These are phyloP conservation scores for Harringtonia aguacate DNA, from an alignment of 2,329 filamentous ascomycete genomes.

Conservation along the genomic window DNA sequence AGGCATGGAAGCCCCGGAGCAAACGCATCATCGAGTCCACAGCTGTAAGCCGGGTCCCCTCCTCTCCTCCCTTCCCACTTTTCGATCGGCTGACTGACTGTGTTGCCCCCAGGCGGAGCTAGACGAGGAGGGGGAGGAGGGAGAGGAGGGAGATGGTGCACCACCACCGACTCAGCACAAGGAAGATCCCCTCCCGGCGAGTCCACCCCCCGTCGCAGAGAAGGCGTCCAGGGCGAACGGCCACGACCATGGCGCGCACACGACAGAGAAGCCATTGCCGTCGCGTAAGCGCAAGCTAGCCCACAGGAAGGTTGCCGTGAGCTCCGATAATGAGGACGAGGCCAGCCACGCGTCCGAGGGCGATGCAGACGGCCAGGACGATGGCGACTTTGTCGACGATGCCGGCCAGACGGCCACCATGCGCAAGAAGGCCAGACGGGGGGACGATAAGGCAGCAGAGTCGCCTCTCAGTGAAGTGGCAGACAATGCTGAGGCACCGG, in stretches of 20 bases:
- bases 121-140: too few species aligned
- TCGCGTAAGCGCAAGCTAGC: not conserved
- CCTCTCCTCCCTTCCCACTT: not conserved
- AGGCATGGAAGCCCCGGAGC: slow-evolving; percentile 47
- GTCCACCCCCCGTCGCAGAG: too few species aligned
- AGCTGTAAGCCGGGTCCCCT: slow-evolving; percentile 32
- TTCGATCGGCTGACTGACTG: not conserved
- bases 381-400: too few species aligned
- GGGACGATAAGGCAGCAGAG: slow-evolving; percentile 2
- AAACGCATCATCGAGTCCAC: slow-evolving; percentile 44
- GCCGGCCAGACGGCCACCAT: not conserved
- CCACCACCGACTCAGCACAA: too few species aligned
- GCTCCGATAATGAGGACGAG: not conserved
- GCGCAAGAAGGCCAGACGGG: slow-evolving; percentile 5
- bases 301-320: slow-evolving; percentile 3
- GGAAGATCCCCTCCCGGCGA: too few species aligned
- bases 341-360: not conserved
- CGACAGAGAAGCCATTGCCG: not conserved
- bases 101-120: slow-evolving; percentile 5
- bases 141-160: too few species aligned
- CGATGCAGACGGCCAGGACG: slow-evolving; percentile 3
- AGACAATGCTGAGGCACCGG: not conserved
- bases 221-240: slow-evolving; percentile 7
- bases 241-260: not conserved
- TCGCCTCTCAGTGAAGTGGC: not conserved